Percentiles rank a stretch among this genome's conserved stretches.
Evolutionary conservation across 805 yeast genomes (phyloP).

Genomic region (Sporopachydermia quercuum): DNA sequence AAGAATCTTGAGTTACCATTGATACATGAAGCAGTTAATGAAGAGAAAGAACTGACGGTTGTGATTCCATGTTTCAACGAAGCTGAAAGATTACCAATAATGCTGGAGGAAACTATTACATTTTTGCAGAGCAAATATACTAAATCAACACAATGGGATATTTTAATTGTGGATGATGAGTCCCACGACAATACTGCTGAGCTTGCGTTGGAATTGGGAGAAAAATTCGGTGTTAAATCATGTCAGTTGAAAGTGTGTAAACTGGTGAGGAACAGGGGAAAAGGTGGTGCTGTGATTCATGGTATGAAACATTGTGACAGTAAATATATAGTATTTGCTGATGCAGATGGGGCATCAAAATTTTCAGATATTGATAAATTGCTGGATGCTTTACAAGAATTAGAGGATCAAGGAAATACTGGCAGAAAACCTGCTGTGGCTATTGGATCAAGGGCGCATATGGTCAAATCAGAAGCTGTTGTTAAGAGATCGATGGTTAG

Average conservation of each 20-base stretch:
- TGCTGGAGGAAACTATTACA: conserved; percentile 57
- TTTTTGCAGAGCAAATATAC: conserved; percentile 28
- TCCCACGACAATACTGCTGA: conserved; percentile 67
- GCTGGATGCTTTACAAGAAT: conserved; percentile 23
- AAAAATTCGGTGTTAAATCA: conserved; percentile 22
- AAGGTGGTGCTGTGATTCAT: conserved; percentile 94
- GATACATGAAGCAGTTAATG: background rate
- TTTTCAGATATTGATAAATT: conserved; percentile 55
- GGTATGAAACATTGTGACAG: conserved; percentile 74
- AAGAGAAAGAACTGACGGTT: conserved; percentile 43
- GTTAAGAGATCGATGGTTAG: conserved; percentile 84
- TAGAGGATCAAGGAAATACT: conserved; percentile 13
- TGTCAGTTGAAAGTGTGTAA: conserved; percentile 57
- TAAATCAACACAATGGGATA: conserved; percentile 40
- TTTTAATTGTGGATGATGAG: conserved; percentile 85
- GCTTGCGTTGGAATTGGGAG: conserved; percentile 50
- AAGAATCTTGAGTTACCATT: conserved; percentile 2
- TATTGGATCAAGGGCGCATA: conserved; percentile 90
- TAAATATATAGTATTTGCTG: conserved; percentile 68
- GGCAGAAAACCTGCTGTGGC: conserved; percentile 41
- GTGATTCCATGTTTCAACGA: conserved; percentile 95
- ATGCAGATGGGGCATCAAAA: conserved; percentile 92
- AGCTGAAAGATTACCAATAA: conserved; percentile 47
- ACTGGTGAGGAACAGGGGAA: conserved; percentile 70
- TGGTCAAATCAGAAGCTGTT: conserved; percentile 92